phyloP scores from a whole-genome alignment of 2,329 filamentous ascomycete species.

The Lachnellula occidentalis region DNA sequence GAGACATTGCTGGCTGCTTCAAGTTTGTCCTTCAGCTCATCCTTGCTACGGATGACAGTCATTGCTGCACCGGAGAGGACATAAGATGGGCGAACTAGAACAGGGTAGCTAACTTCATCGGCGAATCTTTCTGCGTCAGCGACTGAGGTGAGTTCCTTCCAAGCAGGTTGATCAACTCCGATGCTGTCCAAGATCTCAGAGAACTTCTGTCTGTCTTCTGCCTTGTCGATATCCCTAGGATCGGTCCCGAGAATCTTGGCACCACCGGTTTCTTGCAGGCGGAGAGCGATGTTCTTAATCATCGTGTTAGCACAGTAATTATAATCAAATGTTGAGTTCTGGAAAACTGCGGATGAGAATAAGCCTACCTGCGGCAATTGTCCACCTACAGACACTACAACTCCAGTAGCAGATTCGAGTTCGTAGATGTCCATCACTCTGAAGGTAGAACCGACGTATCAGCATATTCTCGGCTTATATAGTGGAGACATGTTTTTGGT shows the following conservation, averaged over 20 bases:
- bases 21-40: constrained; percentile 92
- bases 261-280: constrained; percentile 83
- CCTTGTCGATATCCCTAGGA: constrained; percentile 92
- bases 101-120: constrained; percentile 80
- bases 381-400: constrained; percentile 92
- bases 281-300: constrained; percentile 69
- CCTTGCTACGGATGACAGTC: constrained; percentile 87
- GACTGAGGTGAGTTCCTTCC: constrained; percentile 93
- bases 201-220: constrained; percentile 97
- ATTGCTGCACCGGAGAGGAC: constrained; percentile 97
- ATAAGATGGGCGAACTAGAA: constrained; percentile 90
- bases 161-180: constrained; percentile 92
- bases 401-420: constrained; percentile 75
- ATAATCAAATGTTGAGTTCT: constrained; percentile 96
- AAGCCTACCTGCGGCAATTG: not conserved
- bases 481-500: too few species aligned
- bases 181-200: constrained; percentile 96
- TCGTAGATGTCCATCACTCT: constrained; percentile 97
- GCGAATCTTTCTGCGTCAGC: constrained; percentile 84
- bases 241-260: constrained; percentile 91
- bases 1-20: constrained; percentile 85
- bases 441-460: too few species aligned
- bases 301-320: constrained; percentile 47
- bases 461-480: too few species aligned
- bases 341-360: constrained; percentile 38